Percentiles rank a stretch among this genome's conserved stretches.
Conservation (phyloP, 2,329 filamentous ascomycete genomes). For the Aureobasidium mangrovei region DNA sequence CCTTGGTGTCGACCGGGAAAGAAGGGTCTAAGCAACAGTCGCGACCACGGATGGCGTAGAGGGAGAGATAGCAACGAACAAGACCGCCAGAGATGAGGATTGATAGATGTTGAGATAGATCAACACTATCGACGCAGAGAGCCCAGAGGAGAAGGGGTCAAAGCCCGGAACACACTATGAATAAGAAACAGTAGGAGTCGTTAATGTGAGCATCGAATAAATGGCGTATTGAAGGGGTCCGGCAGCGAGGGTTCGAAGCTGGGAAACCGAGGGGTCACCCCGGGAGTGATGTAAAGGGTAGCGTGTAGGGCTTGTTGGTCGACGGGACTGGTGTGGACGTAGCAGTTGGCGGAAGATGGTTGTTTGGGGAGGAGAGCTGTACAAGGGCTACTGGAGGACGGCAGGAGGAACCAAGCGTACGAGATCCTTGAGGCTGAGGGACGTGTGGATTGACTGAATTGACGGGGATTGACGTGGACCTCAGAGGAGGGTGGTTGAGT, state of each 20-base stretch:
- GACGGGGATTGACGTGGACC: neutral
- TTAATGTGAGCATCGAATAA: conserved; percentile 14
- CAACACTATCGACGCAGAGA: conserved; percentile 10
- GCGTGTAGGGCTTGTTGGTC: neutral
- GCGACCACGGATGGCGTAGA: conserved; percentile 5
- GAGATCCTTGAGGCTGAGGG: neutral
- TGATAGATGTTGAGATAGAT: conserved; percentile 8
- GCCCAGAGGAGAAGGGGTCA: conserved; percentile 2
- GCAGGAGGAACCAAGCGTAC: neutral
- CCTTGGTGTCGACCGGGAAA: neutral
- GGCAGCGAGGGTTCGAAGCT: conserved; percentile 8
- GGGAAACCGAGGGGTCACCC: conserved; percentile 1
- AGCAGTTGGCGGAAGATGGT: neutral
- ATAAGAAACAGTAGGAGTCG: conserved; percentile 10
- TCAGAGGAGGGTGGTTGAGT: neutral
- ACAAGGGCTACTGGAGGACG: neutral
- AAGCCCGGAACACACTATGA: conserved; percentile 12
- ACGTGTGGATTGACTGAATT: neutral
- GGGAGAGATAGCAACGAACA: conserved; percentile 3
- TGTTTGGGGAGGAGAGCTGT: conserved; percentile 4
- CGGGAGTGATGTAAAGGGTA: neutral
- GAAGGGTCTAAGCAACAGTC: neutral
- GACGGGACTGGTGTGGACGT: neutral
- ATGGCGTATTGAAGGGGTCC: neutral
- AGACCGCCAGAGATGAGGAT: conserved; percentile 5